Conservation (phyloP, 1,284 basidiomycete genomes). For the Lentinula novae-zelandiae region DNA sequence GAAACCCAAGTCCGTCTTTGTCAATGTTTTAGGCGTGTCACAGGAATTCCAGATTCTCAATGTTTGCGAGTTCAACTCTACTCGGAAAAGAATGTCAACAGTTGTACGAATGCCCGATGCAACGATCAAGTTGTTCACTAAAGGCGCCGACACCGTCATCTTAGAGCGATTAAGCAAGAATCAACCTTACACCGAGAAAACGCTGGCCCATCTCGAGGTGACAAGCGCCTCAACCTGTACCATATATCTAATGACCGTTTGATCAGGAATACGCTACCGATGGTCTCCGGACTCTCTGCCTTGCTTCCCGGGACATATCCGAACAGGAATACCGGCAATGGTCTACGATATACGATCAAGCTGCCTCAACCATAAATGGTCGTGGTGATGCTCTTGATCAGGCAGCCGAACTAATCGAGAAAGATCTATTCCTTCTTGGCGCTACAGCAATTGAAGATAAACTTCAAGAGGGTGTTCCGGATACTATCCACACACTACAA, state of each 20-base stretch:
- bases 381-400: constrained; percentile 92
- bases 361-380: constrained; percentile 89
- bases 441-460: constrained; percentile 99
- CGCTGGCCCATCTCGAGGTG: constrained; percentile 88
- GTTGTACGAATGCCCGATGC: constrained; percentile 87
- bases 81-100: constrained; percentile 97
- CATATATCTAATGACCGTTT: constrained; percentile 8
- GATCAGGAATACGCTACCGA: constrained; percentile 94
- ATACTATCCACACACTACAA: constrained; percentile 96
- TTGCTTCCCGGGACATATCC: constrained; percentile 90
- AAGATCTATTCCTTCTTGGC: constrained; percentile 88
- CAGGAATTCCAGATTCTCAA: constrained; percentile 92
- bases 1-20: constrained; percentile 93
- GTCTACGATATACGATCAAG: constrained; percentile 85
- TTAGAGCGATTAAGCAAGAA: constrained; percentile 81
- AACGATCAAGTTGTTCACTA: constrained; percentile 92
- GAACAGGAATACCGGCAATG: constrained; percentile 91
- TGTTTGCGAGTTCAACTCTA: constrained; percentile 98
- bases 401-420: constrained; percentile 95
- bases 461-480: constrained; percentile 97
- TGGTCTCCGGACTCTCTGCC: constrained; percentile 93
- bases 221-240: constrained; percentile 14
- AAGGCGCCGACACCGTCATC: constrained; percentile 98
- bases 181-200: constrained; percentile 85
- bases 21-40: constrained; percentile 71